Evolutionary conservation across 352 stramenopile genomes (phyloP).

Genomic region (Phytophthora cactorum): DNA sequence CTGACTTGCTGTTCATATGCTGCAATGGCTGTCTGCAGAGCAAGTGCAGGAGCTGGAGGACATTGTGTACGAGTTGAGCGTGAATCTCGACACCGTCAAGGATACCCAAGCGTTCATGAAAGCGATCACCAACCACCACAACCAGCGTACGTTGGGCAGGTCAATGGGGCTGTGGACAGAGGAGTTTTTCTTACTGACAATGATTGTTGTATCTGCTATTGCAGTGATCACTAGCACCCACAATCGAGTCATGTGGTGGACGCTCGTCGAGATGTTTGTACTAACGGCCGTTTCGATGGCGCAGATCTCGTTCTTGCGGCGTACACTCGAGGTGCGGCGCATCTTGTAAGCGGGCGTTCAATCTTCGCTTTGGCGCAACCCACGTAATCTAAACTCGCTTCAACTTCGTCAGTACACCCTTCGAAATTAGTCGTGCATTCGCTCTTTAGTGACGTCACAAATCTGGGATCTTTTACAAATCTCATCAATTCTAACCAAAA

Average conservation of each 20-base stretch:
- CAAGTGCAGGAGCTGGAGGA: conserved; percentile 90
- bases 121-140: conserved; percentile 81
- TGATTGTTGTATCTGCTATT: conserved; percentile 8
- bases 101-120: conserved; percentile 90
- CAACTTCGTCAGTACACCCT: conserved; percentile 5
- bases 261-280: conserved; percentile 77
- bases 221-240: conserved; percentile 87
- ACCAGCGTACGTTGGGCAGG: conserved; percentile 50
- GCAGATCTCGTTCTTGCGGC: conserved; percentile 85
- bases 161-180: not conserved
- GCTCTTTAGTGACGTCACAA: too few species aligned
- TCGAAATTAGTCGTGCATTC: too few species aligned
- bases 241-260: conserved; percentile 86
- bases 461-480: too few species aligned
- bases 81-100: conserved; percentile 87
- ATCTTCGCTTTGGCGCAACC: too few species aligned
- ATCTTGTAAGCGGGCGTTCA: conserved; percentile 56
- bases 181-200: conserved; percentile 4
- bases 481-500: too few species aligned
- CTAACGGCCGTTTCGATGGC: conserved; percentile 72
- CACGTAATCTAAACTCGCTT: not conserved
- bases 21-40: conserved; percentile 41
- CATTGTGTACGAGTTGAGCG: conserved; percentile 86
- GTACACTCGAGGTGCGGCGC: conserved; percentile 85
- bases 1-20: not conserved